Percentiles rank a stretch among this genome's conserved stretches.
Conservation (phyloP, 306 rosid species). For the Quercus aquifolioides region DNA sequence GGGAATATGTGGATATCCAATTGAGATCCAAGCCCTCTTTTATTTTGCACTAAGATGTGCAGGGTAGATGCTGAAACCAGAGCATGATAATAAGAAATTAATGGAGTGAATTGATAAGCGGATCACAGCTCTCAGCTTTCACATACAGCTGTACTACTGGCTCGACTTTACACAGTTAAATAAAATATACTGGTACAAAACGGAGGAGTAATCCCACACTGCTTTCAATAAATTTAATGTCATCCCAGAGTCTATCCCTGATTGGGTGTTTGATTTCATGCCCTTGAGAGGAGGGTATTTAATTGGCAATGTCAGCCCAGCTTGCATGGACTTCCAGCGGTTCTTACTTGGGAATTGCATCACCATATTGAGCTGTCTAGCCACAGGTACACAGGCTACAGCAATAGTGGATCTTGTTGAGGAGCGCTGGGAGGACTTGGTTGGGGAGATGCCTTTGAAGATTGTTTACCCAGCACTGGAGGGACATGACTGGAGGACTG, state of each 20-base stretch:
- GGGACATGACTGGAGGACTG: too few species aligned
- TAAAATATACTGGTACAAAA: too few species aligned
- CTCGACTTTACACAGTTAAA: too few species aligned
- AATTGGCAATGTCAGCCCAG: constrained; percentile 23
- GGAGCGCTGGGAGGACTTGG: constrained; percentile 26
- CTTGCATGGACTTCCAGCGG: constrained; percentile 20
- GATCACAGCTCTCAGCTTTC: too few species aligned
- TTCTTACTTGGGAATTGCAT: constrained; percentile 25
- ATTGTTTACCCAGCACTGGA: not conserved
- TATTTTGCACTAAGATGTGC: too few species aligned
- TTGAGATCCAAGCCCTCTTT: too few species aligned
- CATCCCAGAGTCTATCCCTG: constrained; percentile 8
- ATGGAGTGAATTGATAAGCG: too few species aligned
- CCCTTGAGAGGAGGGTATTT: constrained; percentile 14
- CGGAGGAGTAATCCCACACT: too few species aligned
- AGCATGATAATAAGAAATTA: too few species aligned
- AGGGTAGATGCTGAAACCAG: too few species aligned
- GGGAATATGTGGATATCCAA: too few species aligned
- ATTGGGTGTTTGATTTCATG: constrained; percentile 19
- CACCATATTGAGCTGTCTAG: constrained; percentile 13
- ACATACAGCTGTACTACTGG: too few species aligned
- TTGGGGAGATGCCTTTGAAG: constrained; percentile 33
- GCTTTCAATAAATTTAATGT: constrained; percentile 9
- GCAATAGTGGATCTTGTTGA: constrained; percentile 26
- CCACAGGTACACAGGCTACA: constrained; percentile 13